Evolutionary conservation across 164 flowering plant genomes (phyloP).

Genomic region (Tinospora cordifolia): DNA sequence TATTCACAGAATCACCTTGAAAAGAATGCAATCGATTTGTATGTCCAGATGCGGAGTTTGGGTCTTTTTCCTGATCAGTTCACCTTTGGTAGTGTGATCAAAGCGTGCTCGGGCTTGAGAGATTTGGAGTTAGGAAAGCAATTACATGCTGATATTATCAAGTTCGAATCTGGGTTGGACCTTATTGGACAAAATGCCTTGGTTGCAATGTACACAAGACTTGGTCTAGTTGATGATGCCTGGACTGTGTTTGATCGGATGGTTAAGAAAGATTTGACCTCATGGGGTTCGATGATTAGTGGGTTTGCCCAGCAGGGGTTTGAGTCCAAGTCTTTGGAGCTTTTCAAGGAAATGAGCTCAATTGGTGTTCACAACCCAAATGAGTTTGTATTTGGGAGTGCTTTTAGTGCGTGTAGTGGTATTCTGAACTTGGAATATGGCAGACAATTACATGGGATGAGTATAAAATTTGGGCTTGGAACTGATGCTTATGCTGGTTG

Average conservation of each 20-base stretch:
- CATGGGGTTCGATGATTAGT: constrained; percentile 69
- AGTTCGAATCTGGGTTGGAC: constrained; percentile 36
- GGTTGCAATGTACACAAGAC: constrained; percentile 55
- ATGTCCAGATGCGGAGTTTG: constrained; percentile 33
- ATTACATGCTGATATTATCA: constrained; percentile 49
- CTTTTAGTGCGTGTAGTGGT: constrained; percentile 53
- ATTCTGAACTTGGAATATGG: constrained; percentile 41
- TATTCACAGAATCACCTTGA: constrained; percentile 44
- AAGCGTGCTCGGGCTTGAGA: constrained; percentile 39
- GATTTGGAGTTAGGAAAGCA: constrained; percentile 42
- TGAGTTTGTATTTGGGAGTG: constrained; percentile 62
- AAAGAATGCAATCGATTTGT: constrained; percentile 37
- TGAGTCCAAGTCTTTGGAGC: constrained; percentile 39
- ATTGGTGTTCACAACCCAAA: constrained; percentile 38
- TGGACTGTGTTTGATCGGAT: constrained; percentile 33
- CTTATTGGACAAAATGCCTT: constrained; percentile 55
- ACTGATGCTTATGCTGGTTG: constrained; percentile 44
- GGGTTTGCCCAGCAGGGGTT: constrained; percentile 50
- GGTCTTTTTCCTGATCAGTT: constrained; percentile 53
- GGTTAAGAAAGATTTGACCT: constrained; percentile 41
- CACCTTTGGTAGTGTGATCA: constrained; percentile 46
- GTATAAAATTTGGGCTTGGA: constrained; percentile 52
- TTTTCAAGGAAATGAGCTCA: constrained; percentile 46
- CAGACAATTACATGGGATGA: constrained; percentile 48
- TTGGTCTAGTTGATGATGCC: constrained; percentile 38